phyloP scores from a whole-genome alignment of 2,329 filamentous ascomycete genomes.

The Ascosphaera aggregata region DNA sequence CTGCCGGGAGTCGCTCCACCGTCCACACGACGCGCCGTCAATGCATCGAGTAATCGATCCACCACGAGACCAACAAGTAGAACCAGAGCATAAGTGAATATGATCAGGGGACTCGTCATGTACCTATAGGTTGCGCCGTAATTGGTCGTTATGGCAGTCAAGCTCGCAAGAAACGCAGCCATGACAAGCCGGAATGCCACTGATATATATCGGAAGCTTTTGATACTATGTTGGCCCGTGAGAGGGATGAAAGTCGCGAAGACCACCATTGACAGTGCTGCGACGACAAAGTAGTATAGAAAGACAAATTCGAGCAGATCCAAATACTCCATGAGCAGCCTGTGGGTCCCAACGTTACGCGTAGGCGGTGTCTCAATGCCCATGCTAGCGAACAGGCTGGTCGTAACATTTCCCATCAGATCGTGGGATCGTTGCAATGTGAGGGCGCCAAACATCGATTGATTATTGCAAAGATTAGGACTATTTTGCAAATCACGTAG shows the following conservation, averaged over 20 bases:
- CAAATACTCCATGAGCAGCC: constrained; percentile 16
- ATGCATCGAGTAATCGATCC: neutral
- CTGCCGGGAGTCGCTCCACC: neutral
- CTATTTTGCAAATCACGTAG: constrained; percentile 10
- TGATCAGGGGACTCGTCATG: constrained; percentile 18
- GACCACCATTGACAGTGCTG: constrained; percentile 14
- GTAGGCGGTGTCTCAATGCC: constrained; percentile 13
- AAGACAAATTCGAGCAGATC: constrained; percentile 17
- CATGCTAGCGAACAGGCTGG: constrained; percentile 19
- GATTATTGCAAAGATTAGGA: constrained; percentile 11
- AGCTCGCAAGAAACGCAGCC: constrained; percentile 10
- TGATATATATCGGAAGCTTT: constrained; percentile 9
- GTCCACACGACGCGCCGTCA: neutral
- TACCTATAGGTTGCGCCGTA: constrained; percentile 15
- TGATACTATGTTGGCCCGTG: constrained; percentile 9
- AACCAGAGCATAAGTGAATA: constrained; percentile 14
- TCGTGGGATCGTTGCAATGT: constrained; percentile 12
- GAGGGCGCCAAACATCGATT: constrained; percentile 6
- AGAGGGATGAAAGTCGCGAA: constrained; percentile 14
- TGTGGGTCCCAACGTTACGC: constrained; percentile 10
- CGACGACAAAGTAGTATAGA: constrained; percentile 17
- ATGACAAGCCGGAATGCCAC: constrained; percentile 11
- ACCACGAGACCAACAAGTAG: constrained; percentile 11
- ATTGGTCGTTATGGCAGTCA: constrained; percentile 12
- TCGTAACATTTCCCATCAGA: constrained; percentile 18